Base-by-base conservation (phyloP, 129 eudicot genomes). In the Escallonia rubra region DNA sequence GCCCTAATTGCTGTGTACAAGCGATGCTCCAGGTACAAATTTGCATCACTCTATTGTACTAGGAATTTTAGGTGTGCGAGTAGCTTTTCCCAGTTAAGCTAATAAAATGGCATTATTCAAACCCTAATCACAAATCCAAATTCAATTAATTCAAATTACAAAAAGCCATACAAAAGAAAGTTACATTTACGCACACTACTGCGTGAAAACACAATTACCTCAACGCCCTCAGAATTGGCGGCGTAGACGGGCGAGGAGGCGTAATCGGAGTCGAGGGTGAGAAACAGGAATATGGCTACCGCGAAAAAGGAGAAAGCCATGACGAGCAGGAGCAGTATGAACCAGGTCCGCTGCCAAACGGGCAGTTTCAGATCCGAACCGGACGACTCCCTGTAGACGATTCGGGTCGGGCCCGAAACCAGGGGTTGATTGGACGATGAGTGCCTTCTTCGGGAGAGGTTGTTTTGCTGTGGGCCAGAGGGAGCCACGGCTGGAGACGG, bases 321-420 rank as follows among this genome's bases (percentile, higher is more conserved):
- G 41, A 77, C 44, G 7, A 89, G 63, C 13, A 93, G 66, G 57
- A 86, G 73, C 43, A 74, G 79, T 0, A 93, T 93, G 69, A 93
- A 93, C 96, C 98, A 93, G 12, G 86, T 89, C 45, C 67, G 78
- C 56, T 86, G 95, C 96, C 96, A 93, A 78, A 93, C 84, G 15
- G 98, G 98, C 2, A 77, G 48, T 14, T 79, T 64, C 49, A 66
- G 85, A 74, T 83, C 95, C 71, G 87, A 69, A 15, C 68, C 51
- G 0, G 72, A 68, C 4, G 76, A 52, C 72, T 88, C 92, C 43
- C 92, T 69, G 86, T 82, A 87, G 7, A 87, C 85, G 43, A 87
- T 76, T 52, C 95, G 86, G 39, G 85, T 85, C 53, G 95, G 73
- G 23, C 76, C 78, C 44, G 80, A 70, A 39, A 16, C 72, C 40